A percentile compares a stretch with the other conserved stretches of the same genome.
phyloP scores from a whole-genome alignment of 129 eudicot genomes.

The Flaveria linearis region DNA sequence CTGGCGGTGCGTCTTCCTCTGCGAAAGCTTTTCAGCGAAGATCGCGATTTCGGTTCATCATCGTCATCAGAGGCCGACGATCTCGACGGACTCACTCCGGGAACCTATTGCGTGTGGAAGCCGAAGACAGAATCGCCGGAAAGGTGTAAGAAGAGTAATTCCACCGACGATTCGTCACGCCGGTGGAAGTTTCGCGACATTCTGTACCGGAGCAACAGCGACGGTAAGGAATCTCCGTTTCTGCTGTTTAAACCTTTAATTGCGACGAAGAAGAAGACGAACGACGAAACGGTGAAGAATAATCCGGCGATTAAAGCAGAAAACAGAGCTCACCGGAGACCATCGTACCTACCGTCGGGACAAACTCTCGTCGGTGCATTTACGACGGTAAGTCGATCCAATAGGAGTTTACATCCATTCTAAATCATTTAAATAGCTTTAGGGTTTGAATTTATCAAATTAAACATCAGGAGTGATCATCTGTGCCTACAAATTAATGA shows the following conservation, averaged over 20 bases:
- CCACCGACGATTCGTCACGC: slow-evolving; percentile 60
- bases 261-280: slow-evolving; percentile 19
- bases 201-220: slow-evolving; percentile 57
- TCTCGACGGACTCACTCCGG: slow-evolving; percentile 57
- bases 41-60: slow-evolving; percentile 52
- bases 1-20: slow-evolving; percentile 46
- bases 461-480: slow-evolving; percentile 12
- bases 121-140: slow-evolving; percentile 38
- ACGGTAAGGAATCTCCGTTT: slow-evolving; percentile 42
- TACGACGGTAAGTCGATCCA: slow-evolving; percentile 45
- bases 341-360: slow-evolving; percentile 51
- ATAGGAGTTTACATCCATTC: slow-evolving; percentile 44
- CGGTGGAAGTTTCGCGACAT: slow-evolving; percentile 63
- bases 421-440: slow-evolving; percentile 12
- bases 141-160: slow-evolving; percentile 55
- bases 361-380: slow-evolving; percentile 49
- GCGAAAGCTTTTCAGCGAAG: slow-evolving; percentile 62
- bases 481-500: slow-evolving; percentile 24
- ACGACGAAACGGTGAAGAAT: slow-evolving; percentile 20
- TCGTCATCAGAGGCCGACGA: slow-evolving; percentile 65
- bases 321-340: slow-evolving; percentile 32
- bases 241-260: slow-evolving; percentile 27
- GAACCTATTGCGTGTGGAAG: slow-evolving; percentile 75
- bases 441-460: slow-evolving; percentile 22
- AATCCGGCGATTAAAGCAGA: slow-evolving; percentile 22